A percentile compares a stretch with the other conserved stretches of the same genome.
phyloP scores from a whole-genome alignment of 2,329 filamentous ascomycete genomes.

The Scytalidium sp. region DNA sequence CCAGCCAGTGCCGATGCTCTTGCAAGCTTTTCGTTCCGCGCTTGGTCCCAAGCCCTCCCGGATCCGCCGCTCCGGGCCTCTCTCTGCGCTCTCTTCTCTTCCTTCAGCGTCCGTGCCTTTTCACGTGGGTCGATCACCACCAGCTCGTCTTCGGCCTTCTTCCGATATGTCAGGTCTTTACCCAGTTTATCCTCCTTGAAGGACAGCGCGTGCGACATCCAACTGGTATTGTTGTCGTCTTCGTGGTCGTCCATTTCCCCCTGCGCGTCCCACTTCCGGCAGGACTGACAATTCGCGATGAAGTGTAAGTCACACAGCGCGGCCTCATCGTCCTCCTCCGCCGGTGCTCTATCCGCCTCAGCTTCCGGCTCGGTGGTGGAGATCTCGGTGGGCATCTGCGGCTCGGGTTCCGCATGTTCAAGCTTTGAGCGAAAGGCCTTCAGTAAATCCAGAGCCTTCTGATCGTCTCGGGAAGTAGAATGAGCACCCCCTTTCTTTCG shows the following conservation, averaged over 20 bases:
- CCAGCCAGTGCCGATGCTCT: conserved; percentile 51
- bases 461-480: conserved; percentile 53
- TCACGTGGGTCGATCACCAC: conserved; percentile 91
- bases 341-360: conserved; percentile 20
- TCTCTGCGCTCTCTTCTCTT: conserved; percentile 58
- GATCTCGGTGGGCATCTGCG: conserved; percentile 25
- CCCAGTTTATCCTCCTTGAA: conserved; percentile 89
- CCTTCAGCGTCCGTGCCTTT: conserved; percentile 70
- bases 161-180: conserved; percentile 86
- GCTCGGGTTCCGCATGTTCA: conserved; percentile 47
- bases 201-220: conserved; percentile 82
- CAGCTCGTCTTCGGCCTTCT: conserved; percentile 85
- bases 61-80: conserved; percentile 48
- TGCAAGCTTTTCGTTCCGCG: conserved; percentile 54
- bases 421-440: conserved; percentile 79
- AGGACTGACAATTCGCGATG: conserved; percentile 92
- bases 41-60: conserved; percentile 58
- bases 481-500: conserved; percentile 64
- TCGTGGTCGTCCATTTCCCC: conserved; percentile 47
- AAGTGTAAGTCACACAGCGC: conserved; percentile 91
- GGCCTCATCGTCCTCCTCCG: conserved; percentile 63
- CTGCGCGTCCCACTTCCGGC: conserved; percentile 71
- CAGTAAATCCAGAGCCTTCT: conserved; percentile 66
- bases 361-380: conserved; percentile 21
- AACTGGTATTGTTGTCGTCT: conserved; percentile 64